Percentiles rank a stretch among this genome's conserved stretches.
Conservation (phyloP, 176 grass and related monocot genomes). For the Rhynchospora tenuis region DNA sequence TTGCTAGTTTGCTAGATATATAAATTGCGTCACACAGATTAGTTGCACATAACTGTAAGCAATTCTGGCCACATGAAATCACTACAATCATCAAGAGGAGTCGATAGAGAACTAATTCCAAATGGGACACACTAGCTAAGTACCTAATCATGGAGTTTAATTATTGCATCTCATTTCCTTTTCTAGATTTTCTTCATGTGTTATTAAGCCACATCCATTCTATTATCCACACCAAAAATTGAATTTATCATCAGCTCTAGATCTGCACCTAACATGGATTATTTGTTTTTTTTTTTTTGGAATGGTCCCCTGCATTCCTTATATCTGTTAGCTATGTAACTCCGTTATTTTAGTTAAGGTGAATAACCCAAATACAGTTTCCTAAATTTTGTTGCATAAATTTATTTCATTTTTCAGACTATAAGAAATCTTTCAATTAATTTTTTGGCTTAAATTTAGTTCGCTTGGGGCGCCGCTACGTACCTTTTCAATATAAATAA, state of each 20-base stretch:
- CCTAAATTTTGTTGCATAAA: not conserved
- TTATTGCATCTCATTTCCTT: constrained; percentile 26
- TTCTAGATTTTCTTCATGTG: constrained; percentile 18
- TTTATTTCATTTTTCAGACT: too few relatives aligned
- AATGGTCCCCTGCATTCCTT: not conserved
- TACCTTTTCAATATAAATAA: too few relatives aligned
- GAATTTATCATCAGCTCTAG: not conserved
- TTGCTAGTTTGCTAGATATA: not conserved
- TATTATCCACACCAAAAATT: constrained; percentile 24
- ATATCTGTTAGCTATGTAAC: not conserved
- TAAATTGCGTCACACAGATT: not conserved
- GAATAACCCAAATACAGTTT: not conserved
- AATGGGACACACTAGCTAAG: constrained; percentile 18
- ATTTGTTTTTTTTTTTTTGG: not conserved
- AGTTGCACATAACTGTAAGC: not conserved
- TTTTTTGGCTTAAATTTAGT: too few relatives aligned
- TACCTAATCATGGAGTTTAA: constrained; percentile 40
- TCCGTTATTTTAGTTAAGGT: not conserved
- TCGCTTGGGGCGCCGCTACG: too few relatives aligned
- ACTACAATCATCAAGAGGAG: not conserved
- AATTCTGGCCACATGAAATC: not conserved
- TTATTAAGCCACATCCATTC: constrained; percentile 1
- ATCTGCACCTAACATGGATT: constrained; percentile 1
- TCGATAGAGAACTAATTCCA: not conserved
- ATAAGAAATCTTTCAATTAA: too few relatives aligned